Evolutionary conservation across 495 filamentous ascomycete species (phyloP).

Genomic region (Astrothelium macrocarpum): DNA sequence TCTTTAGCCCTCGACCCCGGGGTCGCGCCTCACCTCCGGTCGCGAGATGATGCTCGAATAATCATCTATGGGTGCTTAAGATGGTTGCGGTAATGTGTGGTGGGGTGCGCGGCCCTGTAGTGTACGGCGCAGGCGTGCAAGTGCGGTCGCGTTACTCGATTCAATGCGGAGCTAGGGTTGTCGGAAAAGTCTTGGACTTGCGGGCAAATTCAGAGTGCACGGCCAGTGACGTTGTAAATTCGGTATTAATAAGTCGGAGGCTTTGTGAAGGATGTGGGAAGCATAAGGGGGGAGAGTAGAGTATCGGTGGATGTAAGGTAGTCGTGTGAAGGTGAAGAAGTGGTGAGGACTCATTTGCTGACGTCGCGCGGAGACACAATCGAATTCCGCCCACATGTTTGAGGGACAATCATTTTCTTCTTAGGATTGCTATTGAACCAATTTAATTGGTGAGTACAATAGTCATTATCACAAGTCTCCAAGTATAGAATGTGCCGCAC

Average conservation of each 20-base stretch:
- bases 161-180: neutral
- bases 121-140: neutral
- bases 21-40: conserved; percentile 5
- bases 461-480: too few relatives aligned
- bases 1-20: neutral
- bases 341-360: neutral
- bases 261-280: too few relatives aligned
- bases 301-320: too few relatives aligned
- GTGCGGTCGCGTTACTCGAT: neutral
- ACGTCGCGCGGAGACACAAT: neutral
- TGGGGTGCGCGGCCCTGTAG: neutral
- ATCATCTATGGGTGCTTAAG: neutral
- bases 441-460: too few relatives aligned
- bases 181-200: neutral
- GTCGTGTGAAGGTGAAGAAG: neutral
- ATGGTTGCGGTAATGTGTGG: neutral
- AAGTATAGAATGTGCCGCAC: too few relatives aligned
- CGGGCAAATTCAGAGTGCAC: neutral
- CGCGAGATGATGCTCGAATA: neutral
- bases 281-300: too few relatives aligned
- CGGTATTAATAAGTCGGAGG: neutral
- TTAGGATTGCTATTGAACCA: too few relatives aligned
- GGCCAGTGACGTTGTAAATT: neutral
- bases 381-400: neutral
- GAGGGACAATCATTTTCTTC: too few relatives aligned